Base-by-base conservation (phyloP, 345 rosid species). In the Gossypium anomalum region DNA sequence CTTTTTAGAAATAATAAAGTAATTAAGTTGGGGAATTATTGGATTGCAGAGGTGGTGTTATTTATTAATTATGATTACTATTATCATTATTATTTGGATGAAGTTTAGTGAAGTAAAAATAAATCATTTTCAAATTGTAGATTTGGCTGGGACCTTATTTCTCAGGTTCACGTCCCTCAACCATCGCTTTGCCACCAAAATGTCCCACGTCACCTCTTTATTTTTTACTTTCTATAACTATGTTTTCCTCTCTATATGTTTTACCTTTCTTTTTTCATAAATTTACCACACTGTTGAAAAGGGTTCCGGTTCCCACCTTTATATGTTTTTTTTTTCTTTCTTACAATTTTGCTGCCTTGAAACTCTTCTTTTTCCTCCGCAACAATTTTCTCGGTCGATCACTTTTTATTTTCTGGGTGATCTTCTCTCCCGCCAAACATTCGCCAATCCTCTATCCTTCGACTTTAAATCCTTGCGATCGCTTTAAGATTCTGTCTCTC, bases 371-470 rank as follows among this genome's bases (percentile, higher is more conserved):
- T 45, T 61, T 61, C 56, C 13, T 61, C 34, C 45, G 53, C 43
- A 57, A 69, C 67, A 25, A 13, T 43, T 49, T 78, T 48, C 76
- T 68, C 64, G 76, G 81, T 80, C 71, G 80, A 78, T 80, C 85
- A 80, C 82, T 78, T 72, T 60, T 48, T 12, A 48, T 12, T 72
- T 74, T 69, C 82, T 76, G 81, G 69, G 10, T 67, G 79, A 63
- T 77, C 76, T 79, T 76, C 78, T 14, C 76, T 70, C 83, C 67
- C 65, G 73, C 67, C 82, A 75, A 85, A 75, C 82, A 47, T 74
- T 76, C 60, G 19, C 45, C n/a, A 45, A 74, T 72, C 58, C 64
- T 47, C 57, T 45, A 19, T 59, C 45, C 67, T 43, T 22, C 44
- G 66, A 56, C 75, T 67, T 41, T 58, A 25, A 55, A 73, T 60